Base-by-base conservation (phyloP, 2,329 filamentous ascomycete species). In the Rosellinia necatrix region DNA sequence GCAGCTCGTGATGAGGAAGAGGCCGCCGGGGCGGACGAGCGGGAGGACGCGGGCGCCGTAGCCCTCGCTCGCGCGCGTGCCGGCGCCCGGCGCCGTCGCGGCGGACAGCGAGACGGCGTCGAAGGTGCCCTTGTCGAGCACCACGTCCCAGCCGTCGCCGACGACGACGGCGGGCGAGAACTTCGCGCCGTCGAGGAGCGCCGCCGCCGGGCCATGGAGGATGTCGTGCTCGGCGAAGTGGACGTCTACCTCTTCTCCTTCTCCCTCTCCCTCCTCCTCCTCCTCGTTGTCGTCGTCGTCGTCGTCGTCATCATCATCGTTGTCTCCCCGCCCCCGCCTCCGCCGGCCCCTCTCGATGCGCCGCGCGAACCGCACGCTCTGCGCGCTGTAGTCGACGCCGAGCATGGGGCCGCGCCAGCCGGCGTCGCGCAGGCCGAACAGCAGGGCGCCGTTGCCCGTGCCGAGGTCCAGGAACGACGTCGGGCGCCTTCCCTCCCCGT, bases 91-190 rank as follows among this genome's bases (percentile, higher is more conserved):
- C 15, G 35, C 2, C 2, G 69, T 72, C 62, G 86, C 84, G 53
- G 80, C 79, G 49, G 81, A 84, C n/a, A 97, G 77, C 46, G 87
- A 92, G 29, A 99, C 89, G 9, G 94, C 94, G 77, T 99, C 94
- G 71, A 97, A 99, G 0, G 94, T 99, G 40, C 94, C 94, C 76
- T 99, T 99, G 75, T 99, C 94, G n/a, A 97, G 82, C 0, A 97
- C 88, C 0, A 97, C 85, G 73, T 97, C 92, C 76, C 92, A 97
- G 1, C 89, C 89, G 0, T 17, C 21, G 1, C 89, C 89, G 0
- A 15, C 21, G 6, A 64, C 43, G 19, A 56, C 47, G 9, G 53
- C 37, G 17, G 48, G 41, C 1, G 54, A 32, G 41, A 48, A 51
- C 1, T 24, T n/a, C 12, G 43, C 19, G 65, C 53, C n/a, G 65